Evolutionary conservation across 805 yeast species (phyloP).

Genomic region (Yarrowia sp.): DNA sequence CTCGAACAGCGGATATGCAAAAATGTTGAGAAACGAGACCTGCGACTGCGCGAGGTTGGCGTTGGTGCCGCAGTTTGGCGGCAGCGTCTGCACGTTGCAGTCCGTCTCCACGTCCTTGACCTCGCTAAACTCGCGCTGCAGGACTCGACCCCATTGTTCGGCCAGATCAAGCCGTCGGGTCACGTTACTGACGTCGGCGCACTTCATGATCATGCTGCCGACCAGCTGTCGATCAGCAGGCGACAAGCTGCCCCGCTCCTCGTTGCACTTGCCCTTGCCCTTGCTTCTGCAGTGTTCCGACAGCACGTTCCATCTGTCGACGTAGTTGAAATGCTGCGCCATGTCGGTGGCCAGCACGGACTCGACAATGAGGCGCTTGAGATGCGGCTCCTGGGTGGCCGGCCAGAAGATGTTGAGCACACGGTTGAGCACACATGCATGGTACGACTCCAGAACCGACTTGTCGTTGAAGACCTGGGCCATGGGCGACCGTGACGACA

Average conservation of each 20-base stretch:
- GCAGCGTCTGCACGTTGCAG: slow-evolving; percentile 32
- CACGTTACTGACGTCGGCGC: slow-evolving; percentile 95
- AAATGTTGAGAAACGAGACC: slow-evolving; percentile 75
- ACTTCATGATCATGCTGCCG: slow-evolving; percentile 72
- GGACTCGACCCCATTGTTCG: slow-evolving; percentile 81
- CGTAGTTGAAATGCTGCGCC: slow-evolving; percentile 78
- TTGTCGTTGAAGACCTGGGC: slow-evolving; percentile 59
- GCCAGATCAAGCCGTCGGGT: slow-evolving; percentile 74
- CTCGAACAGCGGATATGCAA: slow-evolving; percentile 73
- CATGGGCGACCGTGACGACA: slow-evolving; percentile 58
- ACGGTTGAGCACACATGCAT: slow-evolving; percentile 59
- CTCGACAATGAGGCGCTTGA: slow-evolving; percentile 37
- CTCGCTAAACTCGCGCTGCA: slow-evolving; percentile 74
- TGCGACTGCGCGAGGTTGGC: slow-evolving; percentile 62
- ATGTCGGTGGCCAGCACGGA: slow-evolving; percentile 83
- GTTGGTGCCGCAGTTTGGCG: slow-evolving; percentile 25
- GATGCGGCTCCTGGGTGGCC: slow-evolving; percentile 28
- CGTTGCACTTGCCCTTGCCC: slow-evolving; percentile 16
- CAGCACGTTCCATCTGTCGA: slow-evolving; percentile 16
- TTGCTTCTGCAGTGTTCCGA: not conserved
- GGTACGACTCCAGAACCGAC: slow-evolving; percentile 81
- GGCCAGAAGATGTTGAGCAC: slow-evolving; percentile 57
- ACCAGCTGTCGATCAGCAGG: slow-evolving; percentile 42
- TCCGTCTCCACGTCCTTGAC: slow-evolving; percentile 53
- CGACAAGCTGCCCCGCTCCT: slow-evolving; percentile 19